Conservation (phyloP, 306 rosid genomes). For the Fragaria iinumae region DNA sequence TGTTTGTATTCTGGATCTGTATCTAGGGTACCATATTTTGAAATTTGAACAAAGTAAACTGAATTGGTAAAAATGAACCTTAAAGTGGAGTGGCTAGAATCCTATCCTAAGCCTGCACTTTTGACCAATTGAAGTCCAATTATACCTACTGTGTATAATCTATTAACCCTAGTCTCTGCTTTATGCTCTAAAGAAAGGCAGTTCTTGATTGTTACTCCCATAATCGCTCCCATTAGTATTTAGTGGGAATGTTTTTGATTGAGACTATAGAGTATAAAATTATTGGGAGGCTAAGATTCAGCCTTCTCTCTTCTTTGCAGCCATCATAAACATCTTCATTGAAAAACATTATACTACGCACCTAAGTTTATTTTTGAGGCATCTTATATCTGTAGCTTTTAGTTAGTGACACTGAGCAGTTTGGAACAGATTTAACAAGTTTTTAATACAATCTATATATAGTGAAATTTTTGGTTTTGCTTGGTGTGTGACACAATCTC, state of each 20-base stretch:
- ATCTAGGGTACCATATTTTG: conserved; percentile 29
- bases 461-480: too few relatives aligned
- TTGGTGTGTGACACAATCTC: too few relatives aligned
- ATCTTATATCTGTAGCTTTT: neutral
- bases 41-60: conserved; percentile 10
- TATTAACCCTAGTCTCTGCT: conserved; percentile 6
- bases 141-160: conserved; percentile 18
- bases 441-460: too few relatives aligned
- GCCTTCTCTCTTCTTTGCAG: neutral
- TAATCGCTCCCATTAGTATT: conserved; percentile 21
- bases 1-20: conserved; percentile 12
- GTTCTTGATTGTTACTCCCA: conserved; percentile 43
- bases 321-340: neutral
- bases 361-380: neutral
- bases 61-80: conserved; percentile 25
- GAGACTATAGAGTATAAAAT: conserved; percentile 7
- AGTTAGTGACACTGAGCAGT: neutral
- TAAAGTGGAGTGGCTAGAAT: conserved; percentile 31
- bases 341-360: conserved; percentile 13
- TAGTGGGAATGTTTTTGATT: conserved; percentile 26
- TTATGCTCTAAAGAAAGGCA: conserved; percentile 35
- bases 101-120: conserved; percentile 40
- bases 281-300: conserved; percentile 14
- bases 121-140: conserved; percentile 36
- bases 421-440: neutral